Evolutionary conservation across 768 basidiomycete species (phyloP).

Genomic region (Pleurotus tuoliensis): DNA sequence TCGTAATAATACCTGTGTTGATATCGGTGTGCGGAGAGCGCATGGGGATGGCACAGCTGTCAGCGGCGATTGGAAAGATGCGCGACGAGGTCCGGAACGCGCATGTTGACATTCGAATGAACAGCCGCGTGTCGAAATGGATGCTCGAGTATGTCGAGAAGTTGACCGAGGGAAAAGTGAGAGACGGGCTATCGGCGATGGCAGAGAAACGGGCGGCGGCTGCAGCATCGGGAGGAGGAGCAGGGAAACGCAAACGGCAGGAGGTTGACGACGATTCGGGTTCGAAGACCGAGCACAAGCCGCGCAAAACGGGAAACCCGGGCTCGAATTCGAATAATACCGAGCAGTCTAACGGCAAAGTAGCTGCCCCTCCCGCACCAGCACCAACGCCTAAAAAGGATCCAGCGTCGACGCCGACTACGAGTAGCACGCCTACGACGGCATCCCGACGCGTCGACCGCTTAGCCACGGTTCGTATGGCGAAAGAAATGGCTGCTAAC

Average conservation of each 20-base stretch:
- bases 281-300: not conserved
- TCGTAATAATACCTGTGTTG: constrained; percentile 27
- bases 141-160: constrained; percentile 48
- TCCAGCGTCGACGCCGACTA: not conserved
- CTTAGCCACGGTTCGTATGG: not conserved
- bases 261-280: not conserved
- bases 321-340: not conserved
- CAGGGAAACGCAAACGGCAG: not conserved
- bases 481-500: not conserved
- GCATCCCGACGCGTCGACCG: not conserved
- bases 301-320: not conserved
- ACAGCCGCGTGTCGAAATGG: constrained; percentile 49
- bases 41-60: constrained; percentile 35
- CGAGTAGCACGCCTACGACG: not conserved
- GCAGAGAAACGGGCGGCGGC: not conserved
- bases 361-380: not conserved
- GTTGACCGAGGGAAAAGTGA: constrained; percentile 12
- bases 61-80: constrained; percentile 35
- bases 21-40: constrained; percentile 29
- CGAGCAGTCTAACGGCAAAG: not conserved
- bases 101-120: constrained; percentile 67
- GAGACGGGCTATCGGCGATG: not conserved
- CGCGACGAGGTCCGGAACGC: constrained; percentile 28
- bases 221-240: not conserved
- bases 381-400: not conserved